Base-by-base conservation (phyloP, 345 rosid species). In the Gossypioides kirkii region DNA sequence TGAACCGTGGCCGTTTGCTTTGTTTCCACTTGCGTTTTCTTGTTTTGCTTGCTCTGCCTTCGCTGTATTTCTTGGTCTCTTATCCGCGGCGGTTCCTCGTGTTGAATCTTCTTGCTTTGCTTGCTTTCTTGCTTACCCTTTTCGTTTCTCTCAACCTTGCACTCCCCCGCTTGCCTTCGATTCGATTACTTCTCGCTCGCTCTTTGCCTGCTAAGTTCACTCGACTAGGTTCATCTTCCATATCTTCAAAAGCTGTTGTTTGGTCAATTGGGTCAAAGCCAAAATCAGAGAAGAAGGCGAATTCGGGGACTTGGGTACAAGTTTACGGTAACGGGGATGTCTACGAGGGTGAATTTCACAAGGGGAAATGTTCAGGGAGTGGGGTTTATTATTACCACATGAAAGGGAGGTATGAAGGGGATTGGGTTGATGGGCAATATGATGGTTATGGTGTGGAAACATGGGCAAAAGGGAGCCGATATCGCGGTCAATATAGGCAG, bases 391-490 rank as follows among this genome's bases (percentile, higher is more conserved):
- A 84, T 81, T 91, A 89, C 76, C 73, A 78, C 6, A 85, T 83
- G 86, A 87, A 86, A 38, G 97, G 97, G 70, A 87, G 86, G 76
- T 91, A 88, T 38, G 97, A 91, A 67, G 97, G 97, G 5, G 93
- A 91, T 72, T 91, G 97, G 97, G 69, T 91, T 54, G 91, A 87
- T 79, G 94, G 83, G 70, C 88, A 87, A 71, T 88, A 91, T 76
- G 95, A 91, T 80, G 97, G 97, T 0, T 87, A 78, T 79, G 97
- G 97, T 52, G 92, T 91, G 1, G 97, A 91, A 80, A 87, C 95
- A 0, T 89, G 97, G 97, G 95, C 93, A 8, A 88, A 80, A 82
- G 97, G 97, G 62, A 91, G 97, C 77, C 82, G 92, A 65, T 91
- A 88, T 64, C 75, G 97, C 25, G 97, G 97, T 55, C 91, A 89